Base-by-base conservation (phyloP, 805 yeast genomes). In the Teunomyces stri region DNA sequence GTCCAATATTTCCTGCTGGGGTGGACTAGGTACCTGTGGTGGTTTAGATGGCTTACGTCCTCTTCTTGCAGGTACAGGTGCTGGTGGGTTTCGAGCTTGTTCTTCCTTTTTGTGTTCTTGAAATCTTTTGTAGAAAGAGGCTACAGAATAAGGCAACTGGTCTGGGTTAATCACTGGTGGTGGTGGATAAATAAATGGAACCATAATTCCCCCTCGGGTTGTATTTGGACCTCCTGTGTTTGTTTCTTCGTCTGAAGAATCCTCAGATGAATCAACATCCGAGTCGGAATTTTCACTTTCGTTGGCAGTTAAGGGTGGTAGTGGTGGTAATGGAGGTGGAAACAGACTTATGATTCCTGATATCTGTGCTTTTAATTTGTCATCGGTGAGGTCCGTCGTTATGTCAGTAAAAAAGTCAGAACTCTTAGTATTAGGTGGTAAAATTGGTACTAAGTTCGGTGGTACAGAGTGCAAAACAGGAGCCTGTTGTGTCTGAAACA, bases 121-220 rank as follows among this genome's bases (percentile, higher is more conserved):
- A 15, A 21, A 30, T 16, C 35, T 45, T 31, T 28, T 49, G 45
- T 51, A 30, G 33, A 46, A 51, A 15, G 44, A 38, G 4, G 49
- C 52, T 13, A 47, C 10, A 1, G 68, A 60, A 47, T 60, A 62
- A 0, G 66, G 66, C 36, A 59, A 48, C 12, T 38, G 42, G 36
- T 55, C 60, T 9, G 41, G 41, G 13, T 29, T 52, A 10, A 70
- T 53, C 4, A 61, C 49, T 4, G 76, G 76, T 4, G 76, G 72
- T 9, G 75, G 70, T 2, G 78, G 78, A 50, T 56, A 72, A 5
- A 72, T 68, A 49, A 72, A 71, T 10, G 78, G 78, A 6, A 72
- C 65, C 75, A 70, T 69, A 2, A 70, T 58, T 0, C 76, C 75
- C 13, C 50, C 52, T 9, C 13, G 29, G 16, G n/a, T 16, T 16